Base-by-base conservation (phyloP, 177 flowering plant species). In the Vitis hybrid region DNA sequence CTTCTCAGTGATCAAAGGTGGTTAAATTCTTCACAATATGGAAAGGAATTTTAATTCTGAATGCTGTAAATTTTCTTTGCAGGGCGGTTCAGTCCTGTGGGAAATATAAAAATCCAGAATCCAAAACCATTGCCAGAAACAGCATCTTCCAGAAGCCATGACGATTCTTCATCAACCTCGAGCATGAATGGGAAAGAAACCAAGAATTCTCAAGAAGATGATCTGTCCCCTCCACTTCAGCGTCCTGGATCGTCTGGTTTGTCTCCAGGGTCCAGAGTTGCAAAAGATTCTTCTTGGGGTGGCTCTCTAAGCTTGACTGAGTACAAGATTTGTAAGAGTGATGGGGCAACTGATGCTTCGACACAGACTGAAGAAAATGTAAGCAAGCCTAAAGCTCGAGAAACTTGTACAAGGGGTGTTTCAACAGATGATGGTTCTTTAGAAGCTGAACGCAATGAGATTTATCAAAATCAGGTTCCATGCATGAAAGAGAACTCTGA, bases 381-480 rank as follows among this genome's bases (percentile, higher is more conserved):
- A 6, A 72, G 70, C 59, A 73, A 72, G 32, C 60, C 70, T 64
- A 83, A 71, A 72, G 48, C 73, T 11, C 74, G 67, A 64, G 90
- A 87, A 70, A 92, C 97, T 48, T 87, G 93, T 80, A 86, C 88
- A n/a, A 75, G 90, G 58, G 97, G 97, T 70, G 94, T 94, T 76
- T 88, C 97, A 12, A 91, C 94, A 35, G 99, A 94, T 70, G 94
- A 93, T 56, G 85, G 83, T 4, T 75, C 86, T 14, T 56, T 72
- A 57, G 91, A 85, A 56, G 64, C 75, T 56, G 89, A 82, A 50
- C 70, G 69, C 72, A 66, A 58, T 65, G 77, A 64, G 61, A 66
- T 66, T 61, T 72, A 60, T 40, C 77, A 62, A 64, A 78, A 59
- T 19, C 79, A 60, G 51, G 65, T 60, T 73, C 74, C 77, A 56